A percentile compares a stretch with the other conserved stretches of the same genome.
Conservation (phyloP, 129 eudicot genomes). For the Centrapalus pauciflorus region DNA sequence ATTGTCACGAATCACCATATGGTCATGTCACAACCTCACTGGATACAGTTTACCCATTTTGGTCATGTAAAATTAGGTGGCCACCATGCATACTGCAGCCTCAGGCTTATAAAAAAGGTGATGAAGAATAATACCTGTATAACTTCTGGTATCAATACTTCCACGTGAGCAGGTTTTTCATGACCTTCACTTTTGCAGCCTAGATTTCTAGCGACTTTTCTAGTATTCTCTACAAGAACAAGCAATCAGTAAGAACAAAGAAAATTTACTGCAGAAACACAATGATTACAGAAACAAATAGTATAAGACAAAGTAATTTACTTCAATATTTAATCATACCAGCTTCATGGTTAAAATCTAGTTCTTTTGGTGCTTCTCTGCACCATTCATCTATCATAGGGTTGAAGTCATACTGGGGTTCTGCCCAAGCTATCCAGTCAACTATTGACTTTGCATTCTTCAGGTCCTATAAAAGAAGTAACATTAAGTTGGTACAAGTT, state of each 20-base stretch:
- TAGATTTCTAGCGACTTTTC: conserved; percentile 73
- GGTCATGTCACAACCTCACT: neutral
- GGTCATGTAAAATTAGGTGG: neutral
- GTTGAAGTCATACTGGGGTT: conserved; percentile 92
- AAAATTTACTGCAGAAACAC: conserved; percentile 7
- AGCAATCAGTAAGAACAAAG: conserved; percentile 15
- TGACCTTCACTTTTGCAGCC: conserved; percentile 49
- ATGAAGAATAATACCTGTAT: conserved; percentile 61
- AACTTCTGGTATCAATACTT: conserved; percentile 87
- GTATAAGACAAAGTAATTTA: neutral
- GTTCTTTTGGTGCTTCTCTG: conserved; percentile 93
- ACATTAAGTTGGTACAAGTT: neutral
- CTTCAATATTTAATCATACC: conserved; percentile 49
- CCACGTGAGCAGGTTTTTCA: conserved; percentile 54
- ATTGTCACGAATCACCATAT: neutral
- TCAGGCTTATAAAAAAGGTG: conserved; percentile 8
- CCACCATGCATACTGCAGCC: conserved; percentile 5
- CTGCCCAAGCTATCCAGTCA: conserved; percentile 99
- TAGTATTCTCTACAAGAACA: conserved; percentile 69
- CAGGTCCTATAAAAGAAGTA: conserved; percentile 56
- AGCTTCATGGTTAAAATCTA: conserved; percentile 94
- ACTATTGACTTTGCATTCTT: conserved; percentile 92
- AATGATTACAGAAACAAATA: neutral
- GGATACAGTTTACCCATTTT: neutral
- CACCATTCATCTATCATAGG: conserved; percentile 99